phyloP scores from a whole-genome alignment of 2,329 filamentous ascomycete species.

The Penicillium sp. region DNA sequence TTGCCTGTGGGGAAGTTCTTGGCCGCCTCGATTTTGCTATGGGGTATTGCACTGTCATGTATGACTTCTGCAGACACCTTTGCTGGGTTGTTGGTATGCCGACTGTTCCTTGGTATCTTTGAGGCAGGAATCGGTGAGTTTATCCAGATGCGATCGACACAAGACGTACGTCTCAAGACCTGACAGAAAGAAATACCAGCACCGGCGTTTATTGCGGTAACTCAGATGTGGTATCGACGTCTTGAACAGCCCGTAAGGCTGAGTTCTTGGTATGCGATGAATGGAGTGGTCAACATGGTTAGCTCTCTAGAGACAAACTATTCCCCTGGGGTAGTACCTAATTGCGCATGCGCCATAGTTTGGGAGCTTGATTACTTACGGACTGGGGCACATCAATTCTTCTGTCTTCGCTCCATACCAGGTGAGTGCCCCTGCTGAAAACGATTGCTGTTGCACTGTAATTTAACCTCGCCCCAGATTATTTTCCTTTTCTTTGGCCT shows the following conservation, averaged over 20 bases:
- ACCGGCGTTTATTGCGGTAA: slow-evolving; percentile 53
- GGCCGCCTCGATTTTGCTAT: slow-evolving; percentile 51
- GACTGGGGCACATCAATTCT: slow-evolving; percentile 50
- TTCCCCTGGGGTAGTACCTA: too few species aligned
- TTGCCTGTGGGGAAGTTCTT: slow-evolving; percentile 61
- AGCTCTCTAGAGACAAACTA: too few species aligned
- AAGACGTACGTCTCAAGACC: too few species aligned
- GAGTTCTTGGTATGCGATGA: slow-evolving; percentile 55
- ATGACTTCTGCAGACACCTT: slow-evolving; percentile 56
- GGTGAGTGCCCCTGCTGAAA: slow-evolving; percentile 31
- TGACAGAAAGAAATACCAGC: slow-evolving; percentile 29
- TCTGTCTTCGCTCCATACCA: slow-evolving; percentile 51
- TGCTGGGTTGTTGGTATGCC: slow-evolving; percentile 49
- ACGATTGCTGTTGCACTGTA: too few species aligned
- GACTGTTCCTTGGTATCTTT: slow-evolving; percentile 59
- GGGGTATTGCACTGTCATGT: slow-evolving; percentile 51
- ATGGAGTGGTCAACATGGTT: slow-evolving; percentile 55
- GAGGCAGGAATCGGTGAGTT: slow-evolving; percentile 46
- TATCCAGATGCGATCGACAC: too few species aligned
- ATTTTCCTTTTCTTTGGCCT: slow-evolving; percentile 42
- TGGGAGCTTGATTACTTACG: slow-evolving; percentile 56
- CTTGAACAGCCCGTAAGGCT: slow-evolving; percentile 53
- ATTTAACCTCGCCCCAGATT: slow-evolving; percentile 21
- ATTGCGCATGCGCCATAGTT: slow-evolving; percentile 28
- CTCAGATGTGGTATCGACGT: slow-evolving; percentile 56